Evolutionary conservation across 306 rosid species (phyloP).

Genomic region (Dryas drummondii): DNA sequence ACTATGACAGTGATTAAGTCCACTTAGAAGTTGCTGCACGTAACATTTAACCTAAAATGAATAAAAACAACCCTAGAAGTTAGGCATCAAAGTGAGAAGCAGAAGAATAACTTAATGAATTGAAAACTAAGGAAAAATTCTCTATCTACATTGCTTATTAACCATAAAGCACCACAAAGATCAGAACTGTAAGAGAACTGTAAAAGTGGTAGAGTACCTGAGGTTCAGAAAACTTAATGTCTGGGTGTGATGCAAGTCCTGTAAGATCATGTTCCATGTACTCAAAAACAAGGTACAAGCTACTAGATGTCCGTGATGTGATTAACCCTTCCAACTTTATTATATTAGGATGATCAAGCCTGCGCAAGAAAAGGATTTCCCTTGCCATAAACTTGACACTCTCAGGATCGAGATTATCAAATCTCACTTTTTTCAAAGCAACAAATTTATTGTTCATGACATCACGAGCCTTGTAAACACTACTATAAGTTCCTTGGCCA

Average conservation of each 20-base stretch:
- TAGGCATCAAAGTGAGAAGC: conserved; percentile 16
- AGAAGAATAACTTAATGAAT: neutral
- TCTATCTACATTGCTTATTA: conserved; percentile 15
- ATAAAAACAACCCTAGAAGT: conserved; percentile 28
- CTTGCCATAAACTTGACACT: conserved; percentile 97
- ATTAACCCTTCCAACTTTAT: conserved; percentile 90
- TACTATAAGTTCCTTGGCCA: conserved; percentile 96
- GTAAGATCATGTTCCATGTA: conserved; percentile 98
- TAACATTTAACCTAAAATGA: conserved; percentile 73
- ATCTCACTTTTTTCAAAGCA: conserved; percentile 87
- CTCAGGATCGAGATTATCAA: conserved; percentile 83
- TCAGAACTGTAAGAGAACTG: conserved; percentile 9
- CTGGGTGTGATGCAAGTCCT: conserved; percentile 74
- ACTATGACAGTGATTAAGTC: conserved; percentile 84
- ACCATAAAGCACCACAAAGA: neutral
- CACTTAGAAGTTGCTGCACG: conserved; percentile 90
- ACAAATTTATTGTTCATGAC: conserved; percentile 54
- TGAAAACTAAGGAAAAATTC: neutral
- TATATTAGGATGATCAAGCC: conserved; percentile 89
- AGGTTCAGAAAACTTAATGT: conserved; percentile 73
- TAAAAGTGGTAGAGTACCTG: conserved; percentile 52
- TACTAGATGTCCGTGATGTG: conserved; percentile 69
- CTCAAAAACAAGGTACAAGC: conserved; percentile 88
- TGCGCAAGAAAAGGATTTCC: conserved; percentile 82
- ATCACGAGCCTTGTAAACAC: conserved; percentile 90